Evolutionary conservation across 2,329 filamentous ascomycete species (phyloP), one percentile per base, ranked within the genome.

Genomic region (Xylaria sp.): DNA sequence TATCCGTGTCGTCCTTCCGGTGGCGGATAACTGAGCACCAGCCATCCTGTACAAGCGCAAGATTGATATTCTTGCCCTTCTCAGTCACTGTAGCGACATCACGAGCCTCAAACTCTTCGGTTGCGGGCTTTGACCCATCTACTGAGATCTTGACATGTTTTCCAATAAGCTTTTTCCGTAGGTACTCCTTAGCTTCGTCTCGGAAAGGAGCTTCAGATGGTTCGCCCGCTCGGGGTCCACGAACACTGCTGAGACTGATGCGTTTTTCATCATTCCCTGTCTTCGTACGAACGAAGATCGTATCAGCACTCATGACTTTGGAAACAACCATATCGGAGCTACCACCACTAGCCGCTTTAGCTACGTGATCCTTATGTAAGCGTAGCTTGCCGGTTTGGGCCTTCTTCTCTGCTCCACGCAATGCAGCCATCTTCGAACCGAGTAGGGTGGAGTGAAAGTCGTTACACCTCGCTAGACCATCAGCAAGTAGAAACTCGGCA

Each of bases 391-490:
- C 87, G 71, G 89, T 87, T 80, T 94, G 94, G 4, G 96, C 96
- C 65, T 87, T 83, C 79, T 92, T 95, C 82, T 99, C 96, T 1
- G 96, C 94, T 71, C 92, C 88, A 69, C 96, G 89, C 64, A 98
- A 88, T 65, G 87, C 79, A 47, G 91, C 90, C 96, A 99, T 99
- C 74, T 95, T 92, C 56, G 88, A 83, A 50, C 96, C 96, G 11
- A 99, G 87, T 82, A 97, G 85, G 44, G 94, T 96, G 0, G 95
- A 97, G 82, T 99, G 96, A 81, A 96, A 94, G 80, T 99, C 96
- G 71, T 94, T 94, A 83, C 95, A 98, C 75, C 93, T 88, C 45
- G 95, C 96, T 63, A 98, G 85, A 73, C 96, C 96, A 60, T 94
- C 92, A 74, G 95, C 89, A 50, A 99, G 88, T 49, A 99, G 81